Evolutionary conservation across 345 rosid genomes (phyloP).

Genomic region (Aethionema arabicum): DNA sequence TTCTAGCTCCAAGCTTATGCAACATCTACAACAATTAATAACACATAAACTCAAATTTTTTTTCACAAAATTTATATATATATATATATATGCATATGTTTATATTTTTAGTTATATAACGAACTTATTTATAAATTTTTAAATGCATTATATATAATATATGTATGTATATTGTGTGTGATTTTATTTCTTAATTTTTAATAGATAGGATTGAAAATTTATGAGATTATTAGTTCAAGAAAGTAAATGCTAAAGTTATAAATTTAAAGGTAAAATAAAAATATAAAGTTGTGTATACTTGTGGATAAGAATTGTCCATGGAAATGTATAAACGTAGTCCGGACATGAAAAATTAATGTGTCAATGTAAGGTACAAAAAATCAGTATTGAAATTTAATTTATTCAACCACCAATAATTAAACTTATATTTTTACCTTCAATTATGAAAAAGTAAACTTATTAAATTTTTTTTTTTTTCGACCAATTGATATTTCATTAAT

Average conservation of each 20-base stretch:
- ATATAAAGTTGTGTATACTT: constrained; percentile 2
- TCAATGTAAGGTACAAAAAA: background rate
- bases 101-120: background rate
- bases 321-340: background rate
- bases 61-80: background rate
- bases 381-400: constrained; percentile 21
- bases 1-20: constrained; percentile 55
- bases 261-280: background rate
- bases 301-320: constrained; percentile 14
- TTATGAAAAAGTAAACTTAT: too few species aligned
- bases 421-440: too few species aligned
- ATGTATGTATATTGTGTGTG: background rate
- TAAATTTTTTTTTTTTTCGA: background rate
- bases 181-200: background rate
- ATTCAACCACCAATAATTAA: constrained; percentile 20
- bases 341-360: constrained; percentile 1
- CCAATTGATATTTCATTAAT: too few species aligned
- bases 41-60: constrained; percentile 13
- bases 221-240: constrained; percentile 16
- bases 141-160: background rate
- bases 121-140: background rate
- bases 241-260: constrained; percentile 14
- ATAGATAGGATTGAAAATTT: constrained; percentile 4
- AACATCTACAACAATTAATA: constrained; percentile 46
- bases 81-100: background rate